Base-by-base conservation (phyloP, 768 basidiomycete genomes). In the Sarcomyxa edulis region DNA sequence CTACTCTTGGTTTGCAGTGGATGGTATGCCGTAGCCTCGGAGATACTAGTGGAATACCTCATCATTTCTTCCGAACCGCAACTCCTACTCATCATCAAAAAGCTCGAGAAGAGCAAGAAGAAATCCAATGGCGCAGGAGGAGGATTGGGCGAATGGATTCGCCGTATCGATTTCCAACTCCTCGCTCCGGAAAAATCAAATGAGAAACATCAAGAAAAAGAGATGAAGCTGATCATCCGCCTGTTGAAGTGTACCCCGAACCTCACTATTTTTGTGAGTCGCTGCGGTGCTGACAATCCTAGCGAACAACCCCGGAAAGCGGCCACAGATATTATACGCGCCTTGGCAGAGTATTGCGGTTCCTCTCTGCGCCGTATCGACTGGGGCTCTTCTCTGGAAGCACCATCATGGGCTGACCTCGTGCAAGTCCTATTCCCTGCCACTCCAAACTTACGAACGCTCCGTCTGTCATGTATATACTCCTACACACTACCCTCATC, bases 331-430 rank as follows among this genome's bases (percentile, higher is more conserved):
- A 55, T 71, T 15, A 49, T 69, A 11, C 48, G 52, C 22, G 59
- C 60, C 1, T 48, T 72, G 16, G 47, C 61, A 7, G 33, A 39
- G 2, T 51, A 59, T 7, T 64, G 61, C 20, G 49, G 56, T 3
- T 43, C 47, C 20, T 60, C 63, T n/a, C 54, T 73, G 9, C 60
- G 58, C 30, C 59, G 71, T 19, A 35, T 71, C 1, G 71, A 72
- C 43, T 73, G 71, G 69, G 63, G 55, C 6, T 60, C 64, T 15
- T 51, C 56, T 0, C 65, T 65, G 7, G 71, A 73, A 44, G 53
- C 62, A 22, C 71, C 70, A 1, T 55, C 58, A 0, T 69, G 64
- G 50, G 39, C 49, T 15, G 67, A 72, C 45, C n/a, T n/a, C n/a
- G 40, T 73, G 14, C 56, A 62, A 29, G 38, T 48, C 26, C 43